A percentile compares a stretch with the other conserved stretches of the same genome.
Evolutionary conservation across 2,329 filamentous ascomycete species (phyloP).

Genomic region (Didymellaceae sp.): DNA sequence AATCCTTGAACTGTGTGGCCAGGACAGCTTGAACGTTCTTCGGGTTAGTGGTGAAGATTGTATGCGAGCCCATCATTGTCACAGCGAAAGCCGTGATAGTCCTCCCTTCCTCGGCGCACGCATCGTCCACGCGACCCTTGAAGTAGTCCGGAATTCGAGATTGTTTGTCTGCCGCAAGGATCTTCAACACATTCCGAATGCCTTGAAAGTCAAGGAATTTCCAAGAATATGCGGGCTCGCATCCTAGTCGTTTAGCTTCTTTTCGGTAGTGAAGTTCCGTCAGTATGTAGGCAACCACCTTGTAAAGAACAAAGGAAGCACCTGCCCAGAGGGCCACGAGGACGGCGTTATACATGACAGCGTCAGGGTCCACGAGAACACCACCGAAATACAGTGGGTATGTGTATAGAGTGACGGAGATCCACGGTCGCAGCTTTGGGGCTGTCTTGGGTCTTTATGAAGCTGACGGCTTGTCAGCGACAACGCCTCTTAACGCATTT

Average conservation of each 20-base stretch:
- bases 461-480: not conserved
- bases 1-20: conserved; percentile 55
- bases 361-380: conserved; percentile 5
- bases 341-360: conserved; percentile 35
- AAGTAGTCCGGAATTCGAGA: conserved; percentile 43
- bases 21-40: conserved; percentile 55
- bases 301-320: conserved; percentile 42
- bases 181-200: conserved; percentile 53
- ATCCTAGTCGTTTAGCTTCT: conserved; percentile 50
- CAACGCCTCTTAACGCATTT: not conserved
- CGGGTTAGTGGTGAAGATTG: conserved; percentile 49
- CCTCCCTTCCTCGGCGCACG: conserved; percentile 23
- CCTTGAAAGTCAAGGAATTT: conserved; percentile 60
- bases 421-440: not conserved
- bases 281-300: conserved; percentile 33
- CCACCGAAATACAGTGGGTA: too few relatives aligned
- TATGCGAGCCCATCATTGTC: conserved; percentile 23
- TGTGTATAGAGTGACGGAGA: too few relatives aligned
- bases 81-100: conserved; percentile 37
- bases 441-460: not conserved
- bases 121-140: conserved; percentile 26
- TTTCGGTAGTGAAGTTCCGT: conserved; percentile 41
- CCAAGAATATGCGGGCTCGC: conserved; percentile 47
- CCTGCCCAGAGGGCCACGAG: conserved; percentile 39
- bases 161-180: conserved; percentile 48